Evolutionary conservation across 73 alveolate species (phyloP), one percentile per base, ranked within the genome.

Genomic region (Blepharisma japonicum): DNA sequence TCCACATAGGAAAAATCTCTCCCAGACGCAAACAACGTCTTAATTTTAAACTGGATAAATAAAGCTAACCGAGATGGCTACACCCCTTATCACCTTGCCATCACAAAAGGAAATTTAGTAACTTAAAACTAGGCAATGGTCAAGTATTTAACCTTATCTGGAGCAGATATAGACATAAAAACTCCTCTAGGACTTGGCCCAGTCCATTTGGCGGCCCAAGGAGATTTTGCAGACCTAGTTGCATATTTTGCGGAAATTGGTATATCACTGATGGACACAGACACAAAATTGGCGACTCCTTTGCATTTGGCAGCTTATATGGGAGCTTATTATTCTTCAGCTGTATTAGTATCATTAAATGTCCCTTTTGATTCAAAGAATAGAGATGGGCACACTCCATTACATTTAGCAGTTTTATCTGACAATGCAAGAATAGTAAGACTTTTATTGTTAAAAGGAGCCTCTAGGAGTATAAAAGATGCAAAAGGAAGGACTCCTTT

Each of bases 221-320:
- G 77, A 0, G 84, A 55, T 27, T 77, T 14, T 20, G 21, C 68
- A 6, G n/a, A n/a, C 18, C 47, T 55, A 45, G 7, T 48, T 6
- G 39, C 80, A 55, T 55, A 55, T 54, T 38, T 82, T 8, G 23
- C 54, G n/a, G 86, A 88, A 79, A 80, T 86, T 66, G 81, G 81
- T 55, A 67, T 78, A 83, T 88, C 88, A 81, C 51, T 91, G 5
- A 89, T 77, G 77, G 78, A 79, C 49, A 46, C 56, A 54, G 98
- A 94, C 80, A 49, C 72, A 8, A 71, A 86, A 21, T 83, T 81
- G 55, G 81, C 91, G 71, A 94, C 92, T 71, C 93, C 98, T 6
- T 55, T 94, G 6, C 98, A 94, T 83, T 94, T 97, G 97, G 97
- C 98, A 7, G 61, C 95, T 71, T 94, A 87, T 86, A 83, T 84